Base-by-base conservation (phyloP, 345 rosid genomes). In the Mercurialis annua region DNA sequence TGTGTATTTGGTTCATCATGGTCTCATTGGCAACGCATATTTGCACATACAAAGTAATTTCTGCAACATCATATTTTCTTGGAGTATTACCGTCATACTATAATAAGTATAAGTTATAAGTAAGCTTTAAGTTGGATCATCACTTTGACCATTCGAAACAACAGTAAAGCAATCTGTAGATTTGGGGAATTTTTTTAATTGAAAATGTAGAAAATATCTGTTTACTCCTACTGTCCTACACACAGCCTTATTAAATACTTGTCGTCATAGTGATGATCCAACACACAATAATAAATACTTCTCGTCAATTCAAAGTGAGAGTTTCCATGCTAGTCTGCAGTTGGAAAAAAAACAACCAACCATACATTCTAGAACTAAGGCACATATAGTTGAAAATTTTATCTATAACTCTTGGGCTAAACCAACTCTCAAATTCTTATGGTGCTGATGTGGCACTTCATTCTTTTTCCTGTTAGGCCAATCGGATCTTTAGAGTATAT, bases 1-100 rank as follows among this genome's bases (percentile, higher is more conserved):
- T 78, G 86, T 55, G 88, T 85, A 47, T 81, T 75, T 78, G 98
- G 98, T 63, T 73, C 90, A 65, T 85, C 89, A 16, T 86, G 87
- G 92, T 55, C 76, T 55, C 84, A 87, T 74, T 89, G 96, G 94
- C 90, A 72, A 52, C 88, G 87, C 12, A 63, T 85, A 30, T 89
- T 82, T 56, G 88, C 86, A 14, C 69, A 66, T 36, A 80, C 88
- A 33, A 81, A 84, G 98, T 90, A 78, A 76, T 79, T 42, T 50
- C 68, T 38, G 60, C 5, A 52, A 40, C 44, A 42, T 27, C 15
- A 9, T 29, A 44, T 38, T 62, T 43, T 12, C 51, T 14, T 61
- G 15, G 23, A 61, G 34, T 6, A 29, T 62, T 44, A 24, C 24
- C 23, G 23, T 42, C 33, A 42, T 9, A 20, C 29, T 26, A 26